A percentile compares a stretch with the other conserved stretches of the same genome.
Conservation (phyloP, 73 alveolate genomes). For the Symbiodinium pilosum region DNA sequence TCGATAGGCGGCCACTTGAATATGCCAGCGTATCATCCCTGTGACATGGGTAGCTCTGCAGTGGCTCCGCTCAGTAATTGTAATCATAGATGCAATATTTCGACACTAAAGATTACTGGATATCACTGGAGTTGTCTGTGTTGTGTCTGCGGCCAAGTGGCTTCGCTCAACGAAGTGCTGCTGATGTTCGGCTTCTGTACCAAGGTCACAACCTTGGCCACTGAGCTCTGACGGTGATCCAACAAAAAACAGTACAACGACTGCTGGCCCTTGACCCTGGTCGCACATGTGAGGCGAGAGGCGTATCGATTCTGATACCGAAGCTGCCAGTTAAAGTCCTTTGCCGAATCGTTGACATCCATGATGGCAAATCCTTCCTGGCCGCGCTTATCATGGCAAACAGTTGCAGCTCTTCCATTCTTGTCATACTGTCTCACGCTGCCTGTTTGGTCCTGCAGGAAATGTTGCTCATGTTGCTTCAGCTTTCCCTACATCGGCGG, state of each 20-base stretch:
- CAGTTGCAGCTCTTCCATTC: neutral
- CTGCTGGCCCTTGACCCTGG: no score
- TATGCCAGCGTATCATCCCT: no score
- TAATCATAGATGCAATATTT: no score
- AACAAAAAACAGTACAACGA: no score
- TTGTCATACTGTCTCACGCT: neutral
- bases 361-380: conserved; percentile 74
- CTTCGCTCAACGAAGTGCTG: conserved; percentile 80
- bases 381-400: no score
- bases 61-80: no score
- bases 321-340: conserved; percentile 43
- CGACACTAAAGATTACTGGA: no score
- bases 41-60: no score
- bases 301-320: conserved; percentile 75
- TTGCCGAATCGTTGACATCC: conserved; percentile 82
- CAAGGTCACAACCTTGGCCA: conserved; percentile 44
- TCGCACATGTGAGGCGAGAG: neutral
- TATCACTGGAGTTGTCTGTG: no score
- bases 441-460: neutral
- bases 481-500: no score
- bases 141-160: neutral
- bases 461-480: neutral
- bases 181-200: conserved; percentile 88
- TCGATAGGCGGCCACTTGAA: no score
- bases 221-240: neutral